These are phyloP conservation scores for Yamadazyma tumulicola DNA, from an alignment of 805 yeast species.

Conservation along the genomic window DNA sequence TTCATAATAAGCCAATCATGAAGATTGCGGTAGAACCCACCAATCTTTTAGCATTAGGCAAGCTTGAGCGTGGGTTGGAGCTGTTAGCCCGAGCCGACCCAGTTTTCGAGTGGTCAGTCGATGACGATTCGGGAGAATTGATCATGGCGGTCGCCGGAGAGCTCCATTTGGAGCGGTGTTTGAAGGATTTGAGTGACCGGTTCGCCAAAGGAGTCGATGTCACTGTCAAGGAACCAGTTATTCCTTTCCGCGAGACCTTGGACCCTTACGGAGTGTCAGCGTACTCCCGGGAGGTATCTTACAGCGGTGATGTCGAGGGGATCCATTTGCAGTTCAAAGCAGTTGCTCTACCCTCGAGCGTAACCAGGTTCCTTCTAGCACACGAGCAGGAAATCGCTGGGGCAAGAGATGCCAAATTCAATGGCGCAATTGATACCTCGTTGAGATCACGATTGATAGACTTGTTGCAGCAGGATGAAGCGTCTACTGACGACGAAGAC, in stretches of 20 bases:
- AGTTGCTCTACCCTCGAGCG: constrained; percentile 53
- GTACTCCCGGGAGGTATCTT: constrained; percentile 10
- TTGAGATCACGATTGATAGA: neutral
- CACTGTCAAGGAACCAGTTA: constrained; percentile 83
- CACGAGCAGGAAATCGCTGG: constrained; percentile 43
- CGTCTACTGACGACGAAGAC: constrained; percentile 4
- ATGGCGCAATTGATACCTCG: constrained; percentile 16
- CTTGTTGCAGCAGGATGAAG: too few species aligned
- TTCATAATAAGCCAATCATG: constrained; percentile 81
- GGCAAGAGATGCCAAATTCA: constrained; percentile 20
- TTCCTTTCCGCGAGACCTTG: constrained; percentile 90
- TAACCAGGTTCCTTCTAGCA: constrained; percentile 46
- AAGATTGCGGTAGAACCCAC: constrained; percentile 95
- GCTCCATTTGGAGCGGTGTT: constrained; percentile 88
- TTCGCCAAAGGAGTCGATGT: constrained; percentile 86
- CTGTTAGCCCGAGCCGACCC: constrained; percentile 88
- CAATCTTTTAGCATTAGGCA: constrained; percentile 75
- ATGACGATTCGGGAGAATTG: constrained; percentile 85
- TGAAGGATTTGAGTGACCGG: constrained; percentile 84
- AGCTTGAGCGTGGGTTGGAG: constrained; percentile 73
- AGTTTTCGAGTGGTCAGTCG: constrained; percentile 80
- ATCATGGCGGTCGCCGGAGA: constrained; percentile 96
- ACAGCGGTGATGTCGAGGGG: constrained; percentile 14
- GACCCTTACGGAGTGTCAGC: constrained; percentile 47
- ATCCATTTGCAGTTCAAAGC: constrained; percentile 43